A percentile compares a stretch with the other conserved stretches of the same genome.
phyloP scores from a whole-genome alignment of 768 basidiomycete genomes.

The Termitomyces sp. region DNA sequence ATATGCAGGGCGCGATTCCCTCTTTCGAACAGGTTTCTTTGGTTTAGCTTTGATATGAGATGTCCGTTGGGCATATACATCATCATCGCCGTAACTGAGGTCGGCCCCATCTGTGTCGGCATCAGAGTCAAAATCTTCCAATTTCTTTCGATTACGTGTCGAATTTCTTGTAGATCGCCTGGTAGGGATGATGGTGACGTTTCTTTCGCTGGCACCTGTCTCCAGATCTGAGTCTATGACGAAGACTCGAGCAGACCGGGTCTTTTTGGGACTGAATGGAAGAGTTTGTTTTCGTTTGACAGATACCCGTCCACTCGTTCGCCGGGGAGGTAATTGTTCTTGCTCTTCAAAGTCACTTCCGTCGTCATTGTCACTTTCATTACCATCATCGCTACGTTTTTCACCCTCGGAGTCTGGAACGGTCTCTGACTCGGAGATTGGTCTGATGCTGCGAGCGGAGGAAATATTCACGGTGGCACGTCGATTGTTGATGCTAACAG shows the following conservation, averaged over 20 bases:
- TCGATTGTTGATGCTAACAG: conserved; percentile 27
- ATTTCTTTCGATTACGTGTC: conserved; percentile 38
- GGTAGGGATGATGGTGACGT: conserved; percentile 23
- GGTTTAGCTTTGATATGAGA: conserved; percentile 10
- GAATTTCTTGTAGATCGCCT: conserved; percentile 58
- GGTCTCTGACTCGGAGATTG: conserved; percentile 23
- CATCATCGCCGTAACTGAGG: conserved; percentile 30
- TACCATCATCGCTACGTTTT: conserved; percentile 20
- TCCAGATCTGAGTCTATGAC: conserved; percentile 35
- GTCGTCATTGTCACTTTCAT: conserved; percentile 20
- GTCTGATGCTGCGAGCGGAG: conserved; percentile 21
- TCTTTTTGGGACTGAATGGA: conserved; percentile 69
- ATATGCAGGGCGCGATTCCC: conserved; percentile 35
- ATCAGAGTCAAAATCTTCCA: conserved; percentile 27
- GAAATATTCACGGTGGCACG: conserved; percentile 20
- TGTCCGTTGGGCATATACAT: conserved; percentile 6
- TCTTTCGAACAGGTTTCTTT: conserved; percentile 20
- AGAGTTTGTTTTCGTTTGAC: conserved; percentile 29
- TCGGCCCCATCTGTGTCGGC: conserved; percentile 24
- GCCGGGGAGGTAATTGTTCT: conserved; percentile 12
- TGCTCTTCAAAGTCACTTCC: conserved; percentile 19
- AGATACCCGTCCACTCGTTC: conserved; percentile 20
- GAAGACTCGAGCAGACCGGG: conserved; percentile 35
- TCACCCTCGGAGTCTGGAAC: conserved; percentile 32
- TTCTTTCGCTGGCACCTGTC: conserved; percentile 18